A percentile compares a stretch with the other conserved stretches of the same genome.
Conservation (phyloP, 169 alveolate species). For the Condylostoma magnum region DNA sequence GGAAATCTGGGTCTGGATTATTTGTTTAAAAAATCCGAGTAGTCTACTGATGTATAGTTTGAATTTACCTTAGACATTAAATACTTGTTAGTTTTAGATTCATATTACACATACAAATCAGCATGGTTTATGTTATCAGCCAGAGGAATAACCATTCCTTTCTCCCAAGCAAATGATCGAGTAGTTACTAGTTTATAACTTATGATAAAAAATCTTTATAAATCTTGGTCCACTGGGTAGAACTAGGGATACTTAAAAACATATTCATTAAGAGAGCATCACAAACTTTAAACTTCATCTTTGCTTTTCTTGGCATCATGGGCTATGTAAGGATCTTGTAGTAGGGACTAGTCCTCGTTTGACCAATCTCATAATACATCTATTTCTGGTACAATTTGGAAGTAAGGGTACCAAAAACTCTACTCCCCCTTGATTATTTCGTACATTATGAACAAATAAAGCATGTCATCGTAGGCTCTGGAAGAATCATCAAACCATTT, state of each 20-base stretch:
- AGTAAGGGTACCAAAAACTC: slow-evolving; percentile 27
- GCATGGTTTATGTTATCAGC: slow-evolving; percentile 24
- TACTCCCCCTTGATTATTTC: slow-evolving; percentile 15
- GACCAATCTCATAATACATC: slow-evolving; percentile 5
- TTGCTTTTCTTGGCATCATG: not conserved
- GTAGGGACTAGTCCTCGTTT: not conserved
- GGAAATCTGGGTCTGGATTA: not conserved
- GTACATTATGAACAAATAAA: not conserved
- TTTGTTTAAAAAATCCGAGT: not conserved
- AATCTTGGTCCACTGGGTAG: slow-evolving; percentile 10
- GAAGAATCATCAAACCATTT: not conserved
- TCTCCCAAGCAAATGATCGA: slow-evolving; percentile 23
- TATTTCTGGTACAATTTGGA: not conserved
- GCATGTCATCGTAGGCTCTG: not conserved
- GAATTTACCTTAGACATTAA: not conserved
- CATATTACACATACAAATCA: not conserved
- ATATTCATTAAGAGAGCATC: not conserved
- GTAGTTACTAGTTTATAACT: not conserved
- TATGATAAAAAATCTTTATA: not conserved
- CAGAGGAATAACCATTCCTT: slow-evolving; percentile 26
- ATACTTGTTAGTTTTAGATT: not conserved
- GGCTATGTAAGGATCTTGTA: slow-evolving; percentile 14
- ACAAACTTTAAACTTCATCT: not conserved
- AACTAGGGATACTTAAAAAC: not conserved
- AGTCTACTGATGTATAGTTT: not conserved